phyloP scores from a whole-genome alignment of 108 stramenopile species.

The Pseudonitzschia multistriata region DNA sequence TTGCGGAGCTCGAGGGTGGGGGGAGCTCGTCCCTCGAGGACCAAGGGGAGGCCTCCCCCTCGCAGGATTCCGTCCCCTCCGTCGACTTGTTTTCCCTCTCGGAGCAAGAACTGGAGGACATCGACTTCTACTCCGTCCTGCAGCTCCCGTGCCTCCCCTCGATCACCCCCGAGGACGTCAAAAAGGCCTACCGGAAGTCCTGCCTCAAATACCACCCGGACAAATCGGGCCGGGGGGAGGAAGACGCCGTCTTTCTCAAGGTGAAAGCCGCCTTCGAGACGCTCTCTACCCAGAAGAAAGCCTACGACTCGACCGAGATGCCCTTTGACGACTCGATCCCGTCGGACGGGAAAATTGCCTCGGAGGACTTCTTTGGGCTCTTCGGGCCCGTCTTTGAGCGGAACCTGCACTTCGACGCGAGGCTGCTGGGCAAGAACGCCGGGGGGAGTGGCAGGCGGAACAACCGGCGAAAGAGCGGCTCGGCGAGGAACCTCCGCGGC shows the following conservation, averaged over 20 bases:
- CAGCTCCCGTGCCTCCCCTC: constrained; percentile 50
- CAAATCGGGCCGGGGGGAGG: constrained; percentile 83
- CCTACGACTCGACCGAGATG: constrained; percentile 89
- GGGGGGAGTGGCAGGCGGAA: constrained; percentile 25
- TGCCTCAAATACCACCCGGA: constrained; percentile 85
- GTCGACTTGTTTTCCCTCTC: constrained; percentile 56
- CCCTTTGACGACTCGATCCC: constrained; percentile 96
- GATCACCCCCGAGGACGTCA: constrained; percentile 64
- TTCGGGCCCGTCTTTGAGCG: constrained; percentile 70
- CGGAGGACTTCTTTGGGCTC: constrained; percentile 39
- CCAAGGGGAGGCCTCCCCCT: not conserved
- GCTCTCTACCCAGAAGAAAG: constrained; percentile 73
- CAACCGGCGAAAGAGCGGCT: constrained; percentile 26
- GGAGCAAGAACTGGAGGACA: constrained; percentile 45
- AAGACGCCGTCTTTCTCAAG: constrained; percentile 91
- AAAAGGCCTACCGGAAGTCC: constrained; percentile 80
- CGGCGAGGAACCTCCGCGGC: constrained; percentile 21
- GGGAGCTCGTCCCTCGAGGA: no score
- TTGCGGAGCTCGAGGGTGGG: no score
- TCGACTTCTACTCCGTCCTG: constrained; percentile 75
- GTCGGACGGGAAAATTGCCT: constrained; percentile 15
- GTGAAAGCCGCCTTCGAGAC: constrained; percentile 96
- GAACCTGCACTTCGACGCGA: constrained; percentile 90
- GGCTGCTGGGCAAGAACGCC: constrained; percentile 25
- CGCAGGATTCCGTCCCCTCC: constrained; percentile 5